Evolutionary conservation across 345 rosid species (phyloP), one percentile per base, ranked within the genome.

Genomic region (Arabidopsis suecica): DNA sequence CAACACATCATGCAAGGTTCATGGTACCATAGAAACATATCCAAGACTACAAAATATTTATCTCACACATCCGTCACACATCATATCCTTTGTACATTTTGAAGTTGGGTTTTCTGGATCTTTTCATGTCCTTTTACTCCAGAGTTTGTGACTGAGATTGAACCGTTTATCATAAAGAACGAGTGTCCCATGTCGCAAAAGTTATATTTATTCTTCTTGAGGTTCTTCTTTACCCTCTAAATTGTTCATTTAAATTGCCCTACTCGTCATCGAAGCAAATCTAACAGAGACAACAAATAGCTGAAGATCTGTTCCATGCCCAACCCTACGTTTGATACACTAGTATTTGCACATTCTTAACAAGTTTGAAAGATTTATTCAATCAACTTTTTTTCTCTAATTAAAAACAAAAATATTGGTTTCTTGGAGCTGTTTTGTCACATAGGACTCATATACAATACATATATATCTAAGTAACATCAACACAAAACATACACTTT

Each of bases 1-100:
- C 91, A n/a, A 83, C 88, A 23, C 87, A 93, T 66, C 90, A 89
- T 0, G 89, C 89, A 56, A 89, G 87, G 75, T 84, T 86, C 66
- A 78, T 80, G 53, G 64, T 81, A 61, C 84, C 91, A 44, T 86
- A 83, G 83, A 73, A 65, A 55, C 22, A 28, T 42, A 50, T 60
- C 23, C 57, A 60, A 41, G n/a, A 16, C 45, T 18, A 63, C 42
- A 62, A 50, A 49, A 72, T 12, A 44, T 9, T 4, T 61, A 11
- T 69, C 22, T 55, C 30, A 69, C 36, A 36, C 22, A 44, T 61
- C 50, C 69, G 45, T 69, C 11, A 23, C 12, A 40, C 14, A 18
- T 40, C 7, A 55, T 74, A 37, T 63, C 71, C 9, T 57, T 34
- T 65, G 78, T 75, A 75, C 55, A 74, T 38, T 49, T 18, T 37